phyloP scores from a whole-genome alignment of 208 protist species.

The Leishmania braziliensis region DNA sequence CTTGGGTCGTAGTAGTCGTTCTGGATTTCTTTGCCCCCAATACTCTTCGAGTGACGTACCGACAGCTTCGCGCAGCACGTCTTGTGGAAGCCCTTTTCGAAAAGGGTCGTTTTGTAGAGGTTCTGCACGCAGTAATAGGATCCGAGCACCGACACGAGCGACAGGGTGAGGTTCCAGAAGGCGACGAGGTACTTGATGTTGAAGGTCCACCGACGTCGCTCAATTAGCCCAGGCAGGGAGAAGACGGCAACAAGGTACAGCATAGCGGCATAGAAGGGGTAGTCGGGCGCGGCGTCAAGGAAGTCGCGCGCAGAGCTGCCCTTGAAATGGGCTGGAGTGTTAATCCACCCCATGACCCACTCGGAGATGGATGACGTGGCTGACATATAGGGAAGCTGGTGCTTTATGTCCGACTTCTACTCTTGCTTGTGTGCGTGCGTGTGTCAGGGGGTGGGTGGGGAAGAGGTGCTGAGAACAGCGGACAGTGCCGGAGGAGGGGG shows the following conservation, averaged over 20 bases:
- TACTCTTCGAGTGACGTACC: constrained; percentile 32
- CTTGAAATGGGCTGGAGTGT: constrained; percentile 38
- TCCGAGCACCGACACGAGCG: constrained; percentile 68
- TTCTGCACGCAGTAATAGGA: constrained; percentile 28
- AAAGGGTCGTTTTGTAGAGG: constrained; percentile 40
- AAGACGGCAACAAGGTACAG: constrained; percentile 65
- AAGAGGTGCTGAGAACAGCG: neutral
- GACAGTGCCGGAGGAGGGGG: neutral
- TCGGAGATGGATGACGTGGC: neutral
- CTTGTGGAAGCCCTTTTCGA: constrained; percentile 23
- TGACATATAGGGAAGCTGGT: neutral
- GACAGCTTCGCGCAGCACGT: constrained; percentile 41
- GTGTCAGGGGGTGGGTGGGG: neutral
- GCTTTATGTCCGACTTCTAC: neutral
- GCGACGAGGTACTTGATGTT: constrained; percentile 30
- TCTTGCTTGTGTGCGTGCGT: neutral
- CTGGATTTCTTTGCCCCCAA: constrained; percentile 18
- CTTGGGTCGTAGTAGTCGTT: constrained; percentile 43
- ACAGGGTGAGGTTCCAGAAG: constrained; percentile 80
- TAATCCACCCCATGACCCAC: constrained; percentile 19
- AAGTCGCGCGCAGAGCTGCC: constrained; percentile 36
- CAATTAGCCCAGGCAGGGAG: constrained; percentile 59
- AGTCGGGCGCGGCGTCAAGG: constrained; percentile 46
- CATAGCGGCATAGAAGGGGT: constrained; percentile 35
- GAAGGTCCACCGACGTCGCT: constrained; percentile 40